Evolutionary conservation across 2,329 filamentous ascomycete species (phyloP), one percentile per base, ranked within the genome.

Genomic region (Proliferodiscus dingleyae): DNA sequence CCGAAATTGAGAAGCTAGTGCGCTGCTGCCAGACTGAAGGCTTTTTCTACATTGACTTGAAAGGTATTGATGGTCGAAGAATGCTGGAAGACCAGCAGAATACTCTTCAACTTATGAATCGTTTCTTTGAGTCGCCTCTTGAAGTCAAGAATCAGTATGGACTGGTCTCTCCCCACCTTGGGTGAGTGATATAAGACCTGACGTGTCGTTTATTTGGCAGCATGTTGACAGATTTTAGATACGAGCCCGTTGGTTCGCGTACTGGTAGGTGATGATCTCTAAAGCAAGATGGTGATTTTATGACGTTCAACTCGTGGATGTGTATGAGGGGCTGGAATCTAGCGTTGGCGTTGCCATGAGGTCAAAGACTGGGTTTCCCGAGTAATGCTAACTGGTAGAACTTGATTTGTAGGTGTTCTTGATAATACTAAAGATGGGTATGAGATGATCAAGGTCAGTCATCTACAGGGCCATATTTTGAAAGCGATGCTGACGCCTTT

Each of bases 61-160:
- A 71, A 51, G 67, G 66, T 50, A 73, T 77, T 48, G 74, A 78
- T 54, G 74, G 74, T 51, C 71, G 73, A 48, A 62, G 74, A 37
- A 69, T 75, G 62, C 67, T 78, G 46, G 66, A 69, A 28, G 74
- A 78, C 60, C 68, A 75, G 51, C 66, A 77, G 58, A 68, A 74
- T 53, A 71, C 70, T 2, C 67, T 78, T 23, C 67, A 70, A 50
- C 68, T 78, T 32, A 79, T 78, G 75, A 64, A 75, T 59, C 70
- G 71, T 42, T 79, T 77, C 67, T 79, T 78, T 51, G 70, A 70
- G 24, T 61, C 69, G 0, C 73, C 74, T 0, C 59, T 77, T 13
- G 74, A 78, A 63, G 68, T 65, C 33, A 78, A 78, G 71, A 78
- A 77, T 57, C 70, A 78, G 57, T 76, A 71, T 54, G 74, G 74